Conservation (phyloP, 192 early-diverging fungal species). For the Pilobolus umbonatus region DNA sequence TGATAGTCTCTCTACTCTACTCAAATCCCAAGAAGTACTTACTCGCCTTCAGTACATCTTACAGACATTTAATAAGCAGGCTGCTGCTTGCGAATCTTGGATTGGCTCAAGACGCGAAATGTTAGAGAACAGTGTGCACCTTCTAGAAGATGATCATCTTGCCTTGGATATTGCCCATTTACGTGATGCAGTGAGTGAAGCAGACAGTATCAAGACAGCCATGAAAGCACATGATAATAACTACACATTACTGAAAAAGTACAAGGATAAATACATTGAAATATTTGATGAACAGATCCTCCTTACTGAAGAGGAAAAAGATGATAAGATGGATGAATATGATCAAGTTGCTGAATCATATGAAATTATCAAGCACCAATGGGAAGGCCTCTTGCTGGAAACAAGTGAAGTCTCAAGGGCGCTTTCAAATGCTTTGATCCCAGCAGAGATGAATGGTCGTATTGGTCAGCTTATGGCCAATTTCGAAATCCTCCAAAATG, state of each 20-base stretch:
- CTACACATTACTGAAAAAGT: background rate
- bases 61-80: background rate
- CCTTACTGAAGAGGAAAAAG: conserved; percentile 1
- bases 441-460: conserved; percentile 15
- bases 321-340: conserved; percentile 3
- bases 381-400: conserved; percentile 9
- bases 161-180: conserved; percentile 9
- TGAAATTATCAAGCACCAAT: background rate
- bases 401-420: conserved; percentile 6
- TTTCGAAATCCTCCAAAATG: conserved; percentile 2
- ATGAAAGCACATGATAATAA: conserved; percentile 15
- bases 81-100: conserved; percentile 9
- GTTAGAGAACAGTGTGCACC: conserved; percentile 5
- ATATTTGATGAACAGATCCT: conserved; percentile 7
- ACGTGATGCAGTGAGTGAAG: conserved; percentile 17
- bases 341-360: background rate
- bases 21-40: conserved; percentile 10
- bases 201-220: conserved; percentile 13
- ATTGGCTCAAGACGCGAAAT: conserved; percentile 2
- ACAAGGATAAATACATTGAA: conserved; percentile 10
- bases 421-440: background rate
- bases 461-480: background rate
- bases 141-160: conserved; percentile 5
- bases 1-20: conserved; percentile 3
- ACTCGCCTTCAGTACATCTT: conserved; percentile 6